Conservation (phyloP, 805 yeast genomes). For the Yamadazyma sp. region DNA sequence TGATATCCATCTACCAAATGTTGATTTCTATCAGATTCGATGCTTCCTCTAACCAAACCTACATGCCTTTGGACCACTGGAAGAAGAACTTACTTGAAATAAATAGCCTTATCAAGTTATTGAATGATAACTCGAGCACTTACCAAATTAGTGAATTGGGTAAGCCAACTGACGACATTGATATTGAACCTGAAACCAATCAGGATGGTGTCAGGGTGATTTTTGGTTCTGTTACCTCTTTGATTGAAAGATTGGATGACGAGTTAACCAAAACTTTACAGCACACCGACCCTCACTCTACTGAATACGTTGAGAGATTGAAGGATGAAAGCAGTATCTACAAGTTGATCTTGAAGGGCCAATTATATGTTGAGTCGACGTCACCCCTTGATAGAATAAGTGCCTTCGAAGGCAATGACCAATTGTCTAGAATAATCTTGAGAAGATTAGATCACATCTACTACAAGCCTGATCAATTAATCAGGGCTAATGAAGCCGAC, state of each 20-base stretch:
- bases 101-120: slow-evolving; percentile 57
- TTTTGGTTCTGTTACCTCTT: slow-evolving; percentile 80
- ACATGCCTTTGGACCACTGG: slow-evolving; percentile 84
- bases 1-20: slow-evolving; percentile 72
- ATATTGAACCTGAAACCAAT: slow-evolving; percentile 60
- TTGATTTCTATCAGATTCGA: slow-evolving; percentile 89
- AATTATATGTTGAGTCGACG: slow-evolving; percentile 75
- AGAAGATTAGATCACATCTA: slow-evolving; percentile 91
- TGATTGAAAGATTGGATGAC: slow-evolving; percentile 91
- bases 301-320: slow-evolving; percentile 87
- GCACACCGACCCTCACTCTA: slow-evolving; percentile 89
- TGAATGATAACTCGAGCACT: slow-evolving; percentile 56
- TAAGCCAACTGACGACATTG: slow-evolving; percentile 65
- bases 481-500: slow-evolving; percentile 61
- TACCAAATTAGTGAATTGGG: slow-evolving; percentile 82
- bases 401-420: slow-evolving; percentile 44
- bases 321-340: slow-evolving; percentile 82
- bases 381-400: slow-evolving; percentile 36
- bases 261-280: slow-evolving; percentile 88
- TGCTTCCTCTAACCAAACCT: slow-evolving; percentile 60
- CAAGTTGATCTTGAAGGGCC: slow-evolving; percentile 76
- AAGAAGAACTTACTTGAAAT: slow-evolving; percentile 64
- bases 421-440: slow-evolving; percentile 69
- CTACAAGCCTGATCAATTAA: slow-evolving; percentile 82
- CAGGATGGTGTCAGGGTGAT: slow-evolving; percentile 66